Base-by-base conservation (phyloP, 2,329 filamentous ascomycete genomes). In the Lecanicillium sp. region DNA sequence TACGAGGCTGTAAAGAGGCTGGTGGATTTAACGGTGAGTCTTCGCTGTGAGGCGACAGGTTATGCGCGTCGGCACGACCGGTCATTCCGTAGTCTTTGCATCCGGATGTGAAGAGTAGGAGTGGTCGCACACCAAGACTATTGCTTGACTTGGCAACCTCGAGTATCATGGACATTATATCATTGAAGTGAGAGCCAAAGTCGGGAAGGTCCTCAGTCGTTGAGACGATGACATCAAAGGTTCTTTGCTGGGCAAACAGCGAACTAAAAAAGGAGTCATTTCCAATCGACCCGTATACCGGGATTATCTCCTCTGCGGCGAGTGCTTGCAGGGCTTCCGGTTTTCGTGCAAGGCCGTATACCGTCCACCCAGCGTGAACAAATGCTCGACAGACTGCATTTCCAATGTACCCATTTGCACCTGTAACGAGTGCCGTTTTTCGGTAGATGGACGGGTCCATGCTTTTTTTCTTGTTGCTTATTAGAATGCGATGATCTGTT, bases 401-500 rank as follows among this genome's bases (percentile, higher is more conserved):
- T 27, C 68, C 68, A 29, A 71, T 64, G 48, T 68, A 71, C 9
- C 67, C 68, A 37, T 68, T 69, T 11, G 67, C 67, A 8, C 67
- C 68, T 3, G 62, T 68, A 17, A 71, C 58, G 6, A 71, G 53
- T n/a, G n/a, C n/a, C n/a, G n/a, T n/a, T n/a, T n/a, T n/a, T n/a
- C n/a, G n/a, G n/a, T n/a, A n/a, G n/a, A n/a, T n/a, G n/a, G n/a
- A n/a, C n/a, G n/a, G n/a, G n/a, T n/a, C n/a, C n/a, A n/a, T n/a
- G n/a, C n/a, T n/a, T n/a, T n/a, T n/a, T n/a, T n/a, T n/a, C n/a
- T n/a, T n/a, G n/a, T n/a, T n/a, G n/a, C n/a, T n/a, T n/a, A n/a
- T n/a, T n/a, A n/a, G n/a, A n/a, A n/a, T n/a, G n/a, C n/a, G n/a
- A n/a, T n/a, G n/a, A n/a, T n/a, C n/a, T n/a, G n/a, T n/a, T n/a